Evolutionary conservation across 2,329 filamentous ascomycete genomes (phyloP).

Genomic region (Beauveria pseudobassiana): DNA sequence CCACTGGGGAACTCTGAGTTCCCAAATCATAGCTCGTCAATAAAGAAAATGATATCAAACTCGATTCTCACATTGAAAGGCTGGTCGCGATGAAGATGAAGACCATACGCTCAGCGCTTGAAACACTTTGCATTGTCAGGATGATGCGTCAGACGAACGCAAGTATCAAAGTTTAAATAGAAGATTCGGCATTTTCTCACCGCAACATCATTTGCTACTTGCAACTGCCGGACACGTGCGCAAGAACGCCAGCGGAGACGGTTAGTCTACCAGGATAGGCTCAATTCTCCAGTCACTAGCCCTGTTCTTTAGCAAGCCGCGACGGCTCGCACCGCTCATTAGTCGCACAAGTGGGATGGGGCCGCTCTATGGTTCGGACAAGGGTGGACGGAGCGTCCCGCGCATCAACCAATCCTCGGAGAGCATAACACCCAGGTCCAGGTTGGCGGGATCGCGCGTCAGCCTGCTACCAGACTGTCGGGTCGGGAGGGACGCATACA

Average conservation of each 20-base stretch:
- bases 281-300: slow-evolving; percentile 9
- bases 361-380: slow-evolving; percentile 12
- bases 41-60: neutral
- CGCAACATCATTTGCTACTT: neutral
- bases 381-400: slow-evolving; percentile 13
- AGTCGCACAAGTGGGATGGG: slow-evolving; percentile 12
- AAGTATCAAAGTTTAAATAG: neutral
- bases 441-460: slow-evolving; percentile 9
- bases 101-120: neutral
- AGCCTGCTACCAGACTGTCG: slow-evolving; percentile 6
- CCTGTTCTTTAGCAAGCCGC: slow-evolving; percentile 7
- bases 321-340: slow-evolving; percentile 13
- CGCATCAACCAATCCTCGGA: slow-evolving; percentile 11
- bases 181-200: slow-evolving; percentile 1
- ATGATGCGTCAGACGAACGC: neutral
- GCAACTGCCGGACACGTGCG: slow-evolving; percentile 8
- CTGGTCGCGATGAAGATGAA: neutral
- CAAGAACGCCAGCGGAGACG: slow-evolving; percentile 3
- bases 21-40: neutral
- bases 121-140: neutral
- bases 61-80: neutral
- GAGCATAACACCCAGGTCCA: slow-evolving; percentile 3
- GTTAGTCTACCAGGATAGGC: slow-evolving; percentile 6
- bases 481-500: neutral
- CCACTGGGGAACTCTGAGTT: neutral